Conservation (phyloP, 805 yeast genomes). For the Candida dajiaensis region DNA sequence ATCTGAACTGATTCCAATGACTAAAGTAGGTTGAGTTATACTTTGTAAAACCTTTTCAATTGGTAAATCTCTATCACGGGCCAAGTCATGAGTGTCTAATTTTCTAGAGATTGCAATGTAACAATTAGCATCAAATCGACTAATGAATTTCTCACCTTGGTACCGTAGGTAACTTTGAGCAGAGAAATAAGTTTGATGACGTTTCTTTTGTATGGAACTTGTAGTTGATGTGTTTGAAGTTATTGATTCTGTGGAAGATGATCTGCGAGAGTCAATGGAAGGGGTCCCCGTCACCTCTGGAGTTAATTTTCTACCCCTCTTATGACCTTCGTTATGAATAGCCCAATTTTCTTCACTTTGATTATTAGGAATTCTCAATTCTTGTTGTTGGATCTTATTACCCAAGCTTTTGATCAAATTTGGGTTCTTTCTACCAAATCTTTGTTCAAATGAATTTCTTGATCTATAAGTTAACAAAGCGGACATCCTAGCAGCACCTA, state of each 20-base stretch:
- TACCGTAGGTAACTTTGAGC: constrained; percentile 94
- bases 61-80: constrained; percentile 60
- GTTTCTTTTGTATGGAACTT: constrained; percentile 14
- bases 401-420: constrained; percentile 24
- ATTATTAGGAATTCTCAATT: constrained; percentile 35
- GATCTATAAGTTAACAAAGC: constrained; percentile 91
- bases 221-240: constrained; percentile 22
- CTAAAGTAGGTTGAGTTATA: constrained; percentile 68
- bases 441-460: constrained; percentile 82
- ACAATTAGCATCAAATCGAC: constrained; percentile 93
- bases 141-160: constrained; percentile 87
- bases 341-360: constrained; percentile 72
- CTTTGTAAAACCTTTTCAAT: constrained; percentile 44
- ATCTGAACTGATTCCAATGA: constrained; percentile 88
- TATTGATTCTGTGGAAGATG: constrained; percentile 27
- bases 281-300: neutral
- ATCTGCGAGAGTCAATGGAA: constrained; percentile 10
- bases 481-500: constrained; percentile 97
- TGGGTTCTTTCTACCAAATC: constrained; percentile 84
- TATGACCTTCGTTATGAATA: constrained; percentile 82
- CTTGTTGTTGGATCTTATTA: constrained; percentile 1
- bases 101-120: constrained; percentile 91
- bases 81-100: constrained; percentile 90
- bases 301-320: constrained; percentile 23
- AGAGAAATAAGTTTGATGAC: constrained; percentile 63